Evolutionary conservation across 306 rosid genomes (phyloP).

Genomic region (Delonix regia): DNA sequence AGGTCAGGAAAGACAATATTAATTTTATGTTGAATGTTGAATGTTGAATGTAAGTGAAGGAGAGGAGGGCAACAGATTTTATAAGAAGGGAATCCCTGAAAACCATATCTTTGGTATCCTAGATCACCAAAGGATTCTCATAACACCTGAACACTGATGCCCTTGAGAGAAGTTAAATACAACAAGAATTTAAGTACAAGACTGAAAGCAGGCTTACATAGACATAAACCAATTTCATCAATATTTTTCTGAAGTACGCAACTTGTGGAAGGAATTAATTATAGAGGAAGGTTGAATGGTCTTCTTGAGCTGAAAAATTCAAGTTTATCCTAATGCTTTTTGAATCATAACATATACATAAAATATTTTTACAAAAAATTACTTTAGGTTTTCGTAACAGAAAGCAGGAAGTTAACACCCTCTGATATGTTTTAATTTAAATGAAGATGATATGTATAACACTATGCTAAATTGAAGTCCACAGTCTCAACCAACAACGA

Average conservation of each 20-base stretch:
- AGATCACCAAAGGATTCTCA: constrained; percentile 19
- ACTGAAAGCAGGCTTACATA: constrained; percentile 18
- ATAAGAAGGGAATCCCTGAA: background rate
- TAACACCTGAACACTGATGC: constrained; percentile 19
- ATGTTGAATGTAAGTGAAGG: background rate
- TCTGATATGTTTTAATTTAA: too few species aligned
- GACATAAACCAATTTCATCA: background rate
- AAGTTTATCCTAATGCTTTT: too few species aligned
- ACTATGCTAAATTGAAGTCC: constrained; percentile 13
- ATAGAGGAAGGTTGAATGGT: background rate
- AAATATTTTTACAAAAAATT: too few species aligned
- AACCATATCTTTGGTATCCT: background rate
- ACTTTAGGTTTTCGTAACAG: background rate
- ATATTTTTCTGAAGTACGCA: background rate
- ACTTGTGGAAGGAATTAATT: too few species aligned
- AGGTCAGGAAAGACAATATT: background rate
- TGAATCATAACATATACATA: too few species aligned
- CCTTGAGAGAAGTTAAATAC: constrained; percentile 8
- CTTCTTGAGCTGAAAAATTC: too few species aligned
- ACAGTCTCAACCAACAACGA: constrained; percentile 16
- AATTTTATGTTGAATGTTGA: constrained; percentile 16
- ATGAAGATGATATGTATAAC: too few species aligned
- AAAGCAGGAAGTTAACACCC: background rate
- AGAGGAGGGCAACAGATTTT: background rate
- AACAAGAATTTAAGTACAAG: background rate